phyloP scores from a whole-genome alignment of 257 asterid species.

The Solanum microdontum region DNA sequence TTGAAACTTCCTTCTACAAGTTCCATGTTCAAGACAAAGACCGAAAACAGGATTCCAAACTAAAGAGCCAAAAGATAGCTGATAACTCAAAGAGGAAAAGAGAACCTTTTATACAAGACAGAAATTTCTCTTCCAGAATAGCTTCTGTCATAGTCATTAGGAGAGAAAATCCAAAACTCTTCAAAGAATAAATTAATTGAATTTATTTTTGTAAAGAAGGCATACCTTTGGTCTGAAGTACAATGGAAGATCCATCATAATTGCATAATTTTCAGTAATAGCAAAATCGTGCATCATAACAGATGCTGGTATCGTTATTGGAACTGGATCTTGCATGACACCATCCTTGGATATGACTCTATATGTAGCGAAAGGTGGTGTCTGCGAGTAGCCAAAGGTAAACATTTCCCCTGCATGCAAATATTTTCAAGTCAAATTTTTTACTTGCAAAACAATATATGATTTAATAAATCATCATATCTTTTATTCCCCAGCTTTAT shows the following conservation, averaged over 20 bases:
- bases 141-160: not conserved
- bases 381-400: conserved; percentile 77
- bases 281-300: conserved; percentile 99
- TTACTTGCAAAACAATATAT: not conserved
- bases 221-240: conserved; percentile 75
- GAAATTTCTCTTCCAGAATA: not conserved
- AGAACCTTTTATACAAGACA: not conserved
- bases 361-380: conserved; percentile 74
- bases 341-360: conserved; percentile 91
- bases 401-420: conserved; percentile 82
- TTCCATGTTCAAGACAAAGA: not conserved
- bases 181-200: not conserved
- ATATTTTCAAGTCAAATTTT: conserved; percentile 6
- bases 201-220: not conserved
- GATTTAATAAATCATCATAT: not conserved
- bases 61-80: not conserved
- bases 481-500: not conserved
- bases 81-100: not conserved
- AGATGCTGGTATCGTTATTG: conserved; percentile 71
- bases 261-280: conserved; percentile 89
- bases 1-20: not conserved
- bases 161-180: not conserved
- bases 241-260: conserved; percentile 89
- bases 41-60: not conserved
- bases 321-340: conserved; percentile 86